Evolutionary conservation across 805 yeast species (phyloP).

Genomic region (Wickerhamiella kurtzmanii): DNA sequence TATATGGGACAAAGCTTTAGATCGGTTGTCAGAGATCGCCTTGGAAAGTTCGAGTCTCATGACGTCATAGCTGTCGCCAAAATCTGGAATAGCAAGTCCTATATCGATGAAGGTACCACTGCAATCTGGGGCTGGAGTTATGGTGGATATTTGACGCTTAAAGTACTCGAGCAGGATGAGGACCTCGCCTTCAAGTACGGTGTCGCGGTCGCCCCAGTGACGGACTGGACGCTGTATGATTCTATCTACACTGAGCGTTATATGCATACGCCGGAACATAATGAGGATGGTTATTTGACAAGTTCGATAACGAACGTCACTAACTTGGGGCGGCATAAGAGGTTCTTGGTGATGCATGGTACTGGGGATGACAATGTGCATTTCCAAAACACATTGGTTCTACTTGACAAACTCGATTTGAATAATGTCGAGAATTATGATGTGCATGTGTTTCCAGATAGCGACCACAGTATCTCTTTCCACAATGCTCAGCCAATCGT

Average conservation of each 20-base stretch:
- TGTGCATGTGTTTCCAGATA: conserved; percentile 81
- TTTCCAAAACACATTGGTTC: conserved; percentile 70
- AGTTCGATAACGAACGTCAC: conserved; percentile 46
- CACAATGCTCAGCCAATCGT: conserved; percentile 72
- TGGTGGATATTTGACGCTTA: conserved; percentile 88
- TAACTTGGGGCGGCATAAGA: conserved; percentile 39
- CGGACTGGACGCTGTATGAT: conserved; percentile 86
- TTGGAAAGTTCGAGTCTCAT: conserved; percentile 69
- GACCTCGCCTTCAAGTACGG: conserved; percentile 73
- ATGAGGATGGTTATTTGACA: conserved; percentile 44
- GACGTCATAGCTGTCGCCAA: conserved; percentile 85
- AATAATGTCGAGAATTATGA: conserved; percentile 81
- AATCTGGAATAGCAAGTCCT: conserved; percentile 45
- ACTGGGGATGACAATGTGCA: conserved; percentile 97
- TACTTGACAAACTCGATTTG: conserved; percentile 61
- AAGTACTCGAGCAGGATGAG: conserved; percentile 70
- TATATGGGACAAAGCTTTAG: conserved; percentile 69
- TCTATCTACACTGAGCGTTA: conserved; percentile 91
- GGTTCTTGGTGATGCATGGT: conserved; percentile 88
- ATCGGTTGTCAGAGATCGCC: conserved; percentile 61
- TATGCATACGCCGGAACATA: conserved; percentile 69
- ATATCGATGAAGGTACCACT: conserved; percentile 52
- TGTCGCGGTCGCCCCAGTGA: conserved; percentile 94
- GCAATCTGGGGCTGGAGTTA: conserved; percentile 99
- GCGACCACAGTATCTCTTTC: conserved; percentile 67